Evolutionary conservation across 345 rosid species (phyloP).

Genomic region (Hypericum androsaemum): DNA sequence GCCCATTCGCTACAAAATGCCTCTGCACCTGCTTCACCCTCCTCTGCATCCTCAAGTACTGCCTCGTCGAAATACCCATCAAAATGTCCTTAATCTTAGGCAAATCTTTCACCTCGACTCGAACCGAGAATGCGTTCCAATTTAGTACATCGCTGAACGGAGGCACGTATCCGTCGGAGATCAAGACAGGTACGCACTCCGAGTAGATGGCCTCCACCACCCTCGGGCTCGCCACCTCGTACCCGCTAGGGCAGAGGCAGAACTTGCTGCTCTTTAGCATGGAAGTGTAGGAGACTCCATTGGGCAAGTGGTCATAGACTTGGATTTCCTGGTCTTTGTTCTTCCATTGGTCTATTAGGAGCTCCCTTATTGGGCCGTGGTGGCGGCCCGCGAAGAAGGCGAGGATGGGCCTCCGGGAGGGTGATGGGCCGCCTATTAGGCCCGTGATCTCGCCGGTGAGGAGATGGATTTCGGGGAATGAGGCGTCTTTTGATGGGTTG

Average conservation of each 20-base stretch:
- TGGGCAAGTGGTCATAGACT: constrained; percentile 40
- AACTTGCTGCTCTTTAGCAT: constrained; percentile 35
- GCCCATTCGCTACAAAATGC: constrained; percentile 49
- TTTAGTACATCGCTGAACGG: constrained; percentile 68
- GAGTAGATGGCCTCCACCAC: constrained; percentile 61
- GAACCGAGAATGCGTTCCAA: constrained; percentile 52
- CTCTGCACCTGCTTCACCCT: constrained; percentile 41
- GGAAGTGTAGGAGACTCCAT: constrained; percentile 26
- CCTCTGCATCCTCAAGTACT: constrained; percentile 31
- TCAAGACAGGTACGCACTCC: constrained; percentile 60
- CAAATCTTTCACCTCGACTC: constrained; percentile 38
- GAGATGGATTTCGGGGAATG: constrained; percentile 46
- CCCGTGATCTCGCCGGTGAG: constrained; percentile 24
- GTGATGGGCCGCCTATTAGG: constrained; percentile 13
- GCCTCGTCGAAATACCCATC: constrained; percentile 31
- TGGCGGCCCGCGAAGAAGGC: constrained; percentile 41
- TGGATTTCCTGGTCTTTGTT: constrained; percentile 31
- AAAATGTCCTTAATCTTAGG: constrained; percentile 42
- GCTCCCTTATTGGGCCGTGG: constrained; percentile 33
- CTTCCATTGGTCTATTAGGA: constrained; percentile 36
- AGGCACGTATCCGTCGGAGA: constrained; percentile 43
- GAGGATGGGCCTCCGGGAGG: constrained; percentile 22
- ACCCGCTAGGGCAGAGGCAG: constrained; percentile 75
- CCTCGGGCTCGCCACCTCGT: constrained; percentile 81
- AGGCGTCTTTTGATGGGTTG: constrained; percentile 35